These are phyloP conservation scores for Chytriomyces sp. DNA, from an alignment of 192 early-diverging fungal species.

Conservation along the genomic window DNA sequence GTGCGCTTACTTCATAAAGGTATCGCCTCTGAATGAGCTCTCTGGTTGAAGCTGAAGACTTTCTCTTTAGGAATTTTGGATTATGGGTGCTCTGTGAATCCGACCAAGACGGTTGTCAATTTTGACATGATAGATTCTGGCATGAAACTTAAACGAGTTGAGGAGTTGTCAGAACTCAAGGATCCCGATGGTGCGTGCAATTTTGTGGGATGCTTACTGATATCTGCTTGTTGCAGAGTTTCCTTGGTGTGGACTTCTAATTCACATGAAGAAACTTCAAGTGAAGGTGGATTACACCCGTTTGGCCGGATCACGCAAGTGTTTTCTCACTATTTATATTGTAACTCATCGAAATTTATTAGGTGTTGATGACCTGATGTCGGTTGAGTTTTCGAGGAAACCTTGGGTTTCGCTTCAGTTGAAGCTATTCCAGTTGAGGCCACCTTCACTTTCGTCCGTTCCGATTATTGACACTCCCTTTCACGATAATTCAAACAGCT, in stretches of 20 bases:
- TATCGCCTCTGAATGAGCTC: constrained; percentile 4
- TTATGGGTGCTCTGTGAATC: constrained; percentile 78
- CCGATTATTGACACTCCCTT: constrained; percentile 13
- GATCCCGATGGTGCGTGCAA: background rate
- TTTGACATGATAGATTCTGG: constrained; percentile 60
- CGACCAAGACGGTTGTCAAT: constrained; percentile 76
- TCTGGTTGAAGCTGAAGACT: background rate
- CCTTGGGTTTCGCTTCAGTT: constrained; percentile 47
- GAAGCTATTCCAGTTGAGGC: constrained; percentile 52
- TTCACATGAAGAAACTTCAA: constrained; percentile 67
- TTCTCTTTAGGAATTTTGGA: constrained; percentile 50
- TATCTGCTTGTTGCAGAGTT: constrained; percentile 52
- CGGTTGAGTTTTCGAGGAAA: constrained; percentile 44
- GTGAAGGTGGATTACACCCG: constrained; percentile 72
- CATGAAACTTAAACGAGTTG: constrained; percentile 19
- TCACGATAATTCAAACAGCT: constrained; percentile 35
- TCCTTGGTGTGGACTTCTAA: constrained; percentile 83
- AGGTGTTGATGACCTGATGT: constrained; percentile 51
- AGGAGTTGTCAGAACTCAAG: constrained; percentile 11
- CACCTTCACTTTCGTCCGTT: constrained; percentile 25
- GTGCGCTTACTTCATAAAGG: constrained; percentile 62
- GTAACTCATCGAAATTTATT: constrained; percentile 4
- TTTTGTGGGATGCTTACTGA: background rate
- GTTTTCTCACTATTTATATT: background rate
- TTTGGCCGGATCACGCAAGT: constrained; percentile 33